Conservation (phyloP, 805 yeast genomes). For the Monosporozyma solicola region DNA sequence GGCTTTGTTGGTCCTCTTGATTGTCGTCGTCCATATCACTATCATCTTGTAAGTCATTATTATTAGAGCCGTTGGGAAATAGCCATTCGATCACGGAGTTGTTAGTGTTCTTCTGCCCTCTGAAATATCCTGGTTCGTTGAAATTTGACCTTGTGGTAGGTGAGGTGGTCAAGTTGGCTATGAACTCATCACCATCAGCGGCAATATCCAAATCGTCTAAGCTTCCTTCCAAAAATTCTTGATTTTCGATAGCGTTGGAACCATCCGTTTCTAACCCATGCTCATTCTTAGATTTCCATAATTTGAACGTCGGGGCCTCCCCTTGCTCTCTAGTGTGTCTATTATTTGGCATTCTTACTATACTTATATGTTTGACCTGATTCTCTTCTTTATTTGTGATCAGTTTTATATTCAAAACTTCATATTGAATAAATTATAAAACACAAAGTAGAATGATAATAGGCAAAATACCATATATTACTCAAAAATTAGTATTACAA, state of each 20-base stretch:
- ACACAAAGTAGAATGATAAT: background rate
- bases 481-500: background rate
- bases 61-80: background rate
- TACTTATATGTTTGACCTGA: background rate
- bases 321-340: background rate
- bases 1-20: background rate
- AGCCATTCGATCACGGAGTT: background rate
- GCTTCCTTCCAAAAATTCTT: background rate
- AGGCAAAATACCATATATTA: background rate
- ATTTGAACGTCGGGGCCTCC: background rate
- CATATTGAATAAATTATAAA: background rate
- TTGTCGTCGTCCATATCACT: background rate
- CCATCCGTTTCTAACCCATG: background rate
- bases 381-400: background rate
- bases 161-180: background rate
- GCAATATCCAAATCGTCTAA: background rate
- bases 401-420: background rate
- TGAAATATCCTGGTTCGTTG: background rate
- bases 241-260: background rate
- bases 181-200: background rate
- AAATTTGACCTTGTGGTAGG: background rate
- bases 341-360: background rate
- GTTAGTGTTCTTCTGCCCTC: background rate
- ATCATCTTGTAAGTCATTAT: background rate
- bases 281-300: background rate